Evolutionary conservation across 805 yeast species (phyloP), one percentile per base, ranked within the genome.

Genomic region (Metschnikowia lachancei): DNA sequence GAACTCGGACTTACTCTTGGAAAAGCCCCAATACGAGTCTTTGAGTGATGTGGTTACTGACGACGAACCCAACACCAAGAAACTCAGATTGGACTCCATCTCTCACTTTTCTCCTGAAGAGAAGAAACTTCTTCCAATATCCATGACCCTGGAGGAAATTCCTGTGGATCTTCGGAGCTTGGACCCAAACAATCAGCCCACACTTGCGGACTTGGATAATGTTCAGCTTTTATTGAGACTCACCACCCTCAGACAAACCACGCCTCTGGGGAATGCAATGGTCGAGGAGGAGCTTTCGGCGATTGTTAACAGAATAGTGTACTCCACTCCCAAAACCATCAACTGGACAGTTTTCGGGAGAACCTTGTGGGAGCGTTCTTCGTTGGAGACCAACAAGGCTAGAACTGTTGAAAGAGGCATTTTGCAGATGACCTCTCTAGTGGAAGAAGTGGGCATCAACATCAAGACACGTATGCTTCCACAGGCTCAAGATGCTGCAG

Each of bases 381-480:
- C 87, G 17, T 70, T 91, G 31, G 99, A 94, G 63, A 79, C 96
- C 0, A 75, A 76, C 41, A 83, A 82, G 54, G 81, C 95, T 1
- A 83, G 86, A 61, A 92, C 97, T 1, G 84, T 92, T 19, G 98
- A 94, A 67, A 78, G 99, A 62, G 98, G 98, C 41, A 82, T 91
- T 4, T 72, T 94, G 42, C 99, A 94, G 66, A 83, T 94, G 84
- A 92, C 91, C 45, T 83, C 95, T 3, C 70, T 94, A 36, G 94
- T 91, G 22, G 96, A 90, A 60, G 97, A 91, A 62, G 71, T 89
- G 20, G 95, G 92, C 2, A 75, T 83, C 46, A 78, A 82, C 46
- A 80, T 85, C 42, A 72, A 75, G 44, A 69, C 83, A 8, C 75
- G 82, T 41, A 54, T 70, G 71, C 58, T 79, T 72, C 67, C 87